Base-by-base conservation (phyloP, 129 eudicot genomes). In the Tanacetum coccineum region DNA sequence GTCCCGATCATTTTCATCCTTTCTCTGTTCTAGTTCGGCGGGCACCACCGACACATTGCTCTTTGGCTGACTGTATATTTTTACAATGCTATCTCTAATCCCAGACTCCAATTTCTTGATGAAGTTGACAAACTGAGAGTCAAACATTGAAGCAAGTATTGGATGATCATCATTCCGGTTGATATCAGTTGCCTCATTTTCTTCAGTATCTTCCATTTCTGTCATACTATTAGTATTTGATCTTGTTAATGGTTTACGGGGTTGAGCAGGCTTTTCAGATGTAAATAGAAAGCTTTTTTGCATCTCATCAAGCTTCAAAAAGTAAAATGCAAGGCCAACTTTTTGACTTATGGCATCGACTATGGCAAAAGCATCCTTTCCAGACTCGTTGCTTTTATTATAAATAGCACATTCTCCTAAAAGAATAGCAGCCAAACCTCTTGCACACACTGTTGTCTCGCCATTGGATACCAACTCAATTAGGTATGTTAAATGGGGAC, bases 341-440 rank as follows among this genome's bases (percentile, higher is more conserved):
- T 93, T 93, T 66, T 89, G 87, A 78, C 96, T 93, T 67, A 89
- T 82, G 46, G 96, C 70, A 68, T 93, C 96, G 19, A 84, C 95
- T 47, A 93, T 78, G 63, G 84, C 74, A 78, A 78, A 87, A 54
- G 99, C 91, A 67, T 89, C 95, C 68, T 73, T 89, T 55, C 87
- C 85, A 18, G 76, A 53, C 18, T 84, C 88, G 61, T 0, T 45
- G 54, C 64, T 67, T 75, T 89, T 81, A 62, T 89, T 86, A 57
- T 70, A 86, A 63, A 89, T 56, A 18, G 83, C 85, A 71, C 99
- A 88, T 62, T 82, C 96, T 21, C 99, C 99, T 70, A 93, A 77
- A 13, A 93, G 85, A 25, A 84, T 69, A 17, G 96, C 95, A 6
- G 99, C 90, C 67, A 93, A 75, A 68, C 99, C 96, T 79, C 87